Conservation (phyloP, 306 rosid genomes). For the Cicer arietinum region DNA sequence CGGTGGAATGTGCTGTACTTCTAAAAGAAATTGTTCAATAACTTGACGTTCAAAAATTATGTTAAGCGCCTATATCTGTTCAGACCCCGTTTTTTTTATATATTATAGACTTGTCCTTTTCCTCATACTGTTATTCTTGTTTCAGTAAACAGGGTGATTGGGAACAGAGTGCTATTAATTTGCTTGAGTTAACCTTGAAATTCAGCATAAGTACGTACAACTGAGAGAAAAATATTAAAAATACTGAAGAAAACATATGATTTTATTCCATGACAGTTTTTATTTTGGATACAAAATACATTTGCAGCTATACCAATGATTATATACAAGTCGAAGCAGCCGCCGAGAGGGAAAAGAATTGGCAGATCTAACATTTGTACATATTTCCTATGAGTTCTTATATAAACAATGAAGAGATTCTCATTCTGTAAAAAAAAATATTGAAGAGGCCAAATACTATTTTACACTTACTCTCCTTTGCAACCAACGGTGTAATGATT, state of each 20-base stretch:
- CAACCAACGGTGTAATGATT: constrained; percentile 75
- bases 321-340: constrained; percentile 26
- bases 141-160: constrained; percentile 10
- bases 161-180: constrained; percentile 4
- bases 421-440: constrained; percentile 16
- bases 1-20: neutral
- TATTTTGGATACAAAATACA: constrained; percentile 37
- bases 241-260: neutral
- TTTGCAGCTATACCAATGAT: constrained; percentile 13
- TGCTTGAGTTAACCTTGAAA: constrained; percentile 24
- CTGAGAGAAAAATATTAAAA: neutral
- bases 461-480: constrained; percentile 49
- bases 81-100: neutral
- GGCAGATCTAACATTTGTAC: constrained; percentile 43
- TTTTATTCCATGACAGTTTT: constrained; percentile 40
- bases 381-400: constrained; percentile 20
- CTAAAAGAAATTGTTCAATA: neutral
- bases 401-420: constrained; percentile 24
- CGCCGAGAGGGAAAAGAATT: neutral
- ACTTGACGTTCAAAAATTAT: neutral
- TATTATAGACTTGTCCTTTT: neutral
- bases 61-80: neutral
- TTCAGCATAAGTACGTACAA: constrained; percentile 22
- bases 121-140: neutral
- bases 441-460: constrained; percentile 31